phyloP scores from a whole-genome alignment of 2,329 filamentous ascomycete species.

The Alternaria alternata region DNA sequence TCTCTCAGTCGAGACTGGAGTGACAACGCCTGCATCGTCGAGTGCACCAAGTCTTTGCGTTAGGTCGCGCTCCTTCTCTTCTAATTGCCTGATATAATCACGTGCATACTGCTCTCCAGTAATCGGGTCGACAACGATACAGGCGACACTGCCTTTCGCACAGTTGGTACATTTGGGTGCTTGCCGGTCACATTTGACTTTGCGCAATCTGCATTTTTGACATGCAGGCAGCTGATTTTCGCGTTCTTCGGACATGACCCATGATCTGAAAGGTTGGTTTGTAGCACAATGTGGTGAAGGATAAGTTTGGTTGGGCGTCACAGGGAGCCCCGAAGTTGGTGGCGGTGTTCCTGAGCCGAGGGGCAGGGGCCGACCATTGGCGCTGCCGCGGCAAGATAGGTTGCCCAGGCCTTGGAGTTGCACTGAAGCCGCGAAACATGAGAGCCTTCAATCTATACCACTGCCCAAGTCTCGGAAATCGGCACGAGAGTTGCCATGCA shows the following conservation, averaged over 20 bases:
- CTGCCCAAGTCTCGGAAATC: too few species aligned
- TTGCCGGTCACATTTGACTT: conserved; percentile 23
- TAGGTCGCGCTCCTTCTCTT: conserved; percentile 16
- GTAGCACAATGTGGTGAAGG: neutral
- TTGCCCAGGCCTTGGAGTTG: too few species aligned
- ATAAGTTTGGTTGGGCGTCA: too few species aligned
- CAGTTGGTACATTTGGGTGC: conserved; percentile 26
- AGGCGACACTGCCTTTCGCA: conserved; percentile 19
- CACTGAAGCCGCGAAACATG: too few species aligned
- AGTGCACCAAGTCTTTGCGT: conserved; percentile 2
- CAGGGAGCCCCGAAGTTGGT: neutral
- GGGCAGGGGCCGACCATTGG: too few species aligned
- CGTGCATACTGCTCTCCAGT: conserved; percentile 25
- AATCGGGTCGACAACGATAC: conserved; percentile 20
- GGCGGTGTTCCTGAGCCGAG: too few species aligned
- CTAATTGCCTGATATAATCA: conserved; percentile 20
- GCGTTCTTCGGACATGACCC: neutral
- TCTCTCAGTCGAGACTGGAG: neutral
- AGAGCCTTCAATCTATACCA: too few species aligned
- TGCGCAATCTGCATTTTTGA: conserved; percentile 24
- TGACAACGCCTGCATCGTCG: neutral
- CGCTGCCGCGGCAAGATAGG: too few species aligned
- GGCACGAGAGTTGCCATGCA: too few species aligned
- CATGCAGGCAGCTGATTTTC: conserved; percentile 18
- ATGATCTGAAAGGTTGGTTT: neutral